Base-by-base conservation (phyloP, 176 grass and related monocot species). In the Puccinellia tenuiflora region DNA sequence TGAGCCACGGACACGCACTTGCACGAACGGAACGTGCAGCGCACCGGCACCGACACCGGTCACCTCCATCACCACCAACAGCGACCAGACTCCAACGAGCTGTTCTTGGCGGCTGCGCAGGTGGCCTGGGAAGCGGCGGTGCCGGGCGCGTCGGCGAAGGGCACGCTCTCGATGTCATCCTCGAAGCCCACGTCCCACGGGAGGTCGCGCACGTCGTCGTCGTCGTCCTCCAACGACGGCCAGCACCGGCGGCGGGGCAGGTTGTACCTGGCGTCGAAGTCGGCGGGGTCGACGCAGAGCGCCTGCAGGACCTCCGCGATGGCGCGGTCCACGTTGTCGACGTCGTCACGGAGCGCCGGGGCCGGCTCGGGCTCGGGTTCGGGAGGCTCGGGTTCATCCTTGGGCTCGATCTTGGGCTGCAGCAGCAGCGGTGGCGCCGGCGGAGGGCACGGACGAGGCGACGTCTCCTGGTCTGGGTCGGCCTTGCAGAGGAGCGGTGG, bases 101-200 rank as follows among this genome's bases (percentile, higher is more conserved):
- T 63, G 62, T 71, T 53, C 24, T 62, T 13, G 48, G 67, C 76
- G 76, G 81, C 75, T 8, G 81, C 77, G 68, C 26, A 46, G 57
- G 28, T 62, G 76, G 15, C 52, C 4, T 42, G 26, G 34, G 60
- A 26, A 20, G 51, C 26, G 29, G 15, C 62, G 18, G 53, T 21
- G 17, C 33, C 35, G 75, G 66, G 55, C 74, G 43, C 79, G 29
- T 79, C 73, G 71, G 73, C 77, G 83, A 82, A 90, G 79, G 85
- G 85, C 70, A 85, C 78, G 30, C 37, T 28, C 64, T 93, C 85
- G 53, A 93, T 68, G 73, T 93, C 85, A 52, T 90, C 88, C 21
- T 85, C 85, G 62, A 93, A 85, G 26, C 51, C 50, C 50, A 18
- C 82, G 59, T 67, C 5, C 56, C 56, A 54, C 8, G 85, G 85